These are phyloP conservation scores for Starmerella asiatica DNA, from an alignment of 805 yeast genomes.

Conservation along the genomic window DNA sequence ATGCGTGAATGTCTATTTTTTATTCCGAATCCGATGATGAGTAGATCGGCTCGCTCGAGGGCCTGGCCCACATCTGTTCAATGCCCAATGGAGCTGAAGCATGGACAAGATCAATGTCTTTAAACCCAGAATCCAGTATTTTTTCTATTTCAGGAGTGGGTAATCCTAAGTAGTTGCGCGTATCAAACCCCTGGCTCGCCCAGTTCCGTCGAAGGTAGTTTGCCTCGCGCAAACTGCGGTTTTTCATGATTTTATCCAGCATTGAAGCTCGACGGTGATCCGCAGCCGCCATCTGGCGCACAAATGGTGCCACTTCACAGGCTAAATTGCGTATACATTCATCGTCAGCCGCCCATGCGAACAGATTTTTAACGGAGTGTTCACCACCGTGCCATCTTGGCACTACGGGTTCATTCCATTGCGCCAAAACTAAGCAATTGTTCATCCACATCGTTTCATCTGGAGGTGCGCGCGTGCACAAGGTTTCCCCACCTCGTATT, in stretches of 20 bases:
- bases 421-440: neutral
- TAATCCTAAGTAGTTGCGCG: constrained; percentile 10
- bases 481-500: neutral
- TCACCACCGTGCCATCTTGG: neutral
- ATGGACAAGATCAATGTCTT: neutral
- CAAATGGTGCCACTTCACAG: constrained; percentile 22
- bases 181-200: constrained; percentile 13
- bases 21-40: too few species aligned
- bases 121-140: constrained; percentile 2
- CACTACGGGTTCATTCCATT: constrained; percentile 7
- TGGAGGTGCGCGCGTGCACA: constrained; percentile 1
- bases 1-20: too few species aligned
- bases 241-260: constrained; percentile 1
- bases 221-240: constrained; percentile 4
- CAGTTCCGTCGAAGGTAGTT: constrained; percentile 9
- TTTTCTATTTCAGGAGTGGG: neutral
- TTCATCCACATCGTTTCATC: constrained; percentile 12
- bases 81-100: neutral
- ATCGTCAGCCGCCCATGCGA: neutral
- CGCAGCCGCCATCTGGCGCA: constrained; percentile 23
- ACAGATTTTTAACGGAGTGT: neutral
- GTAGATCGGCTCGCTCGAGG: too few species aligned
- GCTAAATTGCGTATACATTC: constrained; percentile 2
- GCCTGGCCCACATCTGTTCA: neutral
- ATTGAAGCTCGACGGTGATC: constrained; percentile 16